Evolutionary conservation across 1,139 yeast species (phyloP).

Genomic region (Hanseniaspora uvarum): DNA sequence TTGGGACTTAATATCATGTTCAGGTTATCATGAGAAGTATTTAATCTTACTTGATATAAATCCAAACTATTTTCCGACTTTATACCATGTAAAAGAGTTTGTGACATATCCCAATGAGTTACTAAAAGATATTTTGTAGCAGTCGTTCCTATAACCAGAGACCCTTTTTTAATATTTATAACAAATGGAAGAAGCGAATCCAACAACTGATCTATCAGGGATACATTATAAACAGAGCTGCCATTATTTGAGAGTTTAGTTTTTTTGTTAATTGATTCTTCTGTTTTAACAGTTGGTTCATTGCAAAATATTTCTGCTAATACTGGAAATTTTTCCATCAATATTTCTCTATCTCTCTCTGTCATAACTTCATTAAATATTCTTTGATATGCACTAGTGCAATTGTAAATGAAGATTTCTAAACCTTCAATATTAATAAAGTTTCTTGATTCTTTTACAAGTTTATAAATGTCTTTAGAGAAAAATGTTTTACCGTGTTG

Average conservation of each 20-base stretch:
- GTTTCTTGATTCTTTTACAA: constrained; percentile 34
- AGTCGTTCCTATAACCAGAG: constrained; percentile 68
- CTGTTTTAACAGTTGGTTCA: constrained; percentile 6
- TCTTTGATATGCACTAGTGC: constrained; percentile 64
- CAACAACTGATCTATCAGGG: constrained; percentile 24
- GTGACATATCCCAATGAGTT: constrained; percentile 46
- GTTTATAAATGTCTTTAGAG: constrained; percentile 6
- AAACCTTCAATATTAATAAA: constrained; percentile 58
- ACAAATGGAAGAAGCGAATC: constrained; percentile 48
- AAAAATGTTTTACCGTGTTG: constrained; percentile 30
- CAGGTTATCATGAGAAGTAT: constrained; percentile 41
- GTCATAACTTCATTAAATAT: constrained; percentile 40
- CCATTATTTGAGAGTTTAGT: neutral
- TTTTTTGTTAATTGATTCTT: neutral
- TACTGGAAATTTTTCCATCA: constrained; percentile 16
- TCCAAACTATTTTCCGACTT: constrained; percentile 34
- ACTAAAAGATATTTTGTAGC: constrained; percentile 66
- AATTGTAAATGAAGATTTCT: constrained; percentile 71
- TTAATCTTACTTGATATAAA: constrained; percentile 36
- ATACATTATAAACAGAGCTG: constrained; percentile 6
- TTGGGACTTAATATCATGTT: constrained; percentile 60
- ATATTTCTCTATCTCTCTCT: constrained; percentile 27
- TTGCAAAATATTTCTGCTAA: constrained; percentile 24
- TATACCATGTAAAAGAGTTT: constrained; percentile 47
- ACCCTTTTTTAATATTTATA: constrained; percentile 52